Evolutionary conservation across 192 early-diverging fungal genomes (phyloP).

Genomic region (Mortierella hygrophila): DNA sequence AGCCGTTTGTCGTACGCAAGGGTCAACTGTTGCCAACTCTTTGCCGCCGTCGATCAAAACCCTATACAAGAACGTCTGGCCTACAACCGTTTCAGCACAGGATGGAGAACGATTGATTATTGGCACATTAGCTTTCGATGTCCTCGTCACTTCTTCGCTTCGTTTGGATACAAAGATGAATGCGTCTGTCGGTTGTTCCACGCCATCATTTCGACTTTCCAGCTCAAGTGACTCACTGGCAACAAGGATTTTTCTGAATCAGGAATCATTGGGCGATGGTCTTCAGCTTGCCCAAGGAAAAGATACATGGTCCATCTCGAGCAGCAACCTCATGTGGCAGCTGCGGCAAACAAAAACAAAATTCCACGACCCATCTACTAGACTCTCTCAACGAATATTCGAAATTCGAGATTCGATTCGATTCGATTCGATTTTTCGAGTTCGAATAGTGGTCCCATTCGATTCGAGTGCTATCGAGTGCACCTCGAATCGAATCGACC

Average conservation of each 20-base stretch:
- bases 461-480: too few relatives aligned
- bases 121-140: conserved; percentile 26
- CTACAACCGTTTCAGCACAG: conserved; percentile 11
- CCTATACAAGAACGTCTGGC: conserved; percentile 26
- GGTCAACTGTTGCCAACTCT: conserved; percentile 35
- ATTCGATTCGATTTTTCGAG: too few relatives aligned
- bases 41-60: conserved; percentile 30
- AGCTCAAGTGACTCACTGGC: conserved; percentile 22
- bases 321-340: too few relatives aligned
- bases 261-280: conserved; percentile 33
- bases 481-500: too few relatives aligned
- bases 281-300: conserved; percentile 29
- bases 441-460: too few relatives aligned
- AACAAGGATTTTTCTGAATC: conserved; percentile 29
- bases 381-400: too few relatives aligned
- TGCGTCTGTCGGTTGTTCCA: conserved; percentile 6
- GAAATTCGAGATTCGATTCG: too few relatives aligned
- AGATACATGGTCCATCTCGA: conserved; percentile 10
- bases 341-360: too few relatives aligned
- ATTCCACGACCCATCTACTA: too few relatives aligned
- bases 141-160: conserved; percentile 8
- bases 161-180: conserved; percentile 14
- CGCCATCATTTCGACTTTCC: conserved; percentile 18
- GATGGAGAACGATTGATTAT: conserved; percentile 30
- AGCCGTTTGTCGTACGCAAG: conserved; percentile 19